A percentile compares a stretch with the other conserved stretches of the same genome.
These are phyloP conservation scores for Phytopythium aichiense DNA, from an alignment of 352 stramenopile genomes.

Conservation along the genomic window DNA sequence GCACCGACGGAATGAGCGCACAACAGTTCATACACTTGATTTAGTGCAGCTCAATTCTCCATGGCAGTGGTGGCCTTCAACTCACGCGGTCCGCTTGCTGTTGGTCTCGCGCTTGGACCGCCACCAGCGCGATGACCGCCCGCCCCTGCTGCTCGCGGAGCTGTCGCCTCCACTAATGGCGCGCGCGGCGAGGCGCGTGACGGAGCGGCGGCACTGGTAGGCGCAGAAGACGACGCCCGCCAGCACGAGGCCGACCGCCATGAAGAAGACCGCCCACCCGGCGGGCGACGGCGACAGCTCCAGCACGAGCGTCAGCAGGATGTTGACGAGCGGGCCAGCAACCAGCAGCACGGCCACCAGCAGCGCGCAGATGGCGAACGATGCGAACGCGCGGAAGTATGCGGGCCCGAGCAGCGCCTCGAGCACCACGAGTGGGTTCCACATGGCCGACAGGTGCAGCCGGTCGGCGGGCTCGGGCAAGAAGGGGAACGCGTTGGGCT, in stretches of 20 bases:
- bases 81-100: not conserved
- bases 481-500: slow-evolving; percentile 80
- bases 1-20: too few species aligned
- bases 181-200: slow-evolving; percentile 18
- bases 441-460: slow-evolving; percentile 73
- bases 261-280: slow-evolving; percentile 55
- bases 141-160: not conserved
- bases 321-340: slow-evolving; percentile 66
- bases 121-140: not conserved
- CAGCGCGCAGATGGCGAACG: slow-evolving; percentile 49
- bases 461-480: slow-evolving; percentile 68
- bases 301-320: slow-evolving; percentile 51
- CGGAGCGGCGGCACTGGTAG: slow-evolving; percentile 52
- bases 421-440: slow-evolving; percentile 79
- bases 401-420: slow-evolving; percentile 72
- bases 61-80: not conserved
- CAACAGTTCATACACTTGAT: too few species aligned
- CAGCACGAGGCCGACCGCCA: slow-evolving; percentile 33
- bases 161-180: not conserved
- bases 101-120: not conserved
- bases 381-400: slow-evolving; percentile 67
- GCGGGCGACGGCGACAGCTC: slow-evolving; percentile 57
- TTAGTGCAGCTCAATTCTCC: too few species aligned
- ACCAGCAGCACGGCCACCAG: slow-evolving; percentile 63
- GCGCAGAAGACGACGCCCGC: slow-evolving; percentile 39